Conservation (phyloP, 139 green algal genomes). For the Medakamo hakoo region DNA sequence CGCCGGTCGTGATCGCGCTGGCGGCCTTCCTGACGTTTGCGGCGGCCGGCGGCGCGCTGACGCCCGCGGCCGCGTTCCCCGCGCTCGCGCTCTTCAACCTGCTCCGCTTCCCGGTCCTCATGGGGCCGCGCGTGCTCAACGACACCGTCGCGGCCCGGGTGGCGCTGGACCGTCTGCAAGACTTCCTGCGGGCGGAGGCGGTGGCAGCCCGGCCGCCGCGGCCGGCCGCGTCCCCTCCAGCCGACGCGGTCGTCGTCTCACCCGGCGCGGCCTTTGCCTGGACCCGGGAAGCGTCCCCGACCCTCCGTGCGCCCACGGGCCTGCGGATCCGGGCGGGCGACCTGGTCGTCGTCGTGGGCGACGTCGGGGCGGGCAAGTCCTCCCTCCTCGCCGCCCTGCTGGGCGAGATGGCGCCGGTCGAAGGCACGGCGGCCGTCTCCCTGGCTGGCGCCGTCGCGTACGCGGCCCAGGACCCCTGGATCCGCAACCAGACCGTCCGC, state of each 20-base stretch:
- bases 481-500: constrained; percentile 45
- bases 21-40: constrained; percentile 43
- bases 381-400: constrained; percentile 43
- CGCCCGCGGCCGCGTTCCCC: constrained; percentile 61
- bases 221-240: no score
- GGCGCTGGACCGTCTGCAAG: constrained; percentile 52
- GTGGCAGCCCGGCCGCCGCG: neutral
- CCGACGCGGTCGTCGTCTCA: neutral
- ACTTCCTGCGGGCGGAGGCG: constrained; percentile 28
- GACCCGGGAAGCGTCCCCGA: neutral
- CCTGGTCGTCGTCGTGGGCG: constrained; percentile 32
- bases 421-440: constrained; percentile 10
- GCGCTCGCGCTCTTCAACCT: constrained; percentile 71
- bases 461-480: constrained; percentile 61
- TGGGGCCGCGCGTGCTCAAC: constrained; percentile 25
- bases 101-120: constrained; percentile 66
- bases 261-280: neutral
- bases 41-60: constrained; percentile 31
- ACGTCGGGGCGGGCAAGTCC: constrained; percentile 44
- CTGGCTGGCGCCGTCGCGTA: constrained; percentile 46
- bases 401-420: constrained; percentile 23
- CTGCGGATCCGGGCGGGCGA: constrained; percentile 12
- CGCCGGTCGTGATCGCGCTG: constrained; percentile 28
- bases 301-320: neutral
- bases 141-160: constrained; percentile 61